A percentile compares a stretch with the other conserved stretches of the same genome.
phyloP scores from a whole-genome alignment of 2,329 filamentous ascomycete genomes.

The Magnaporthiopsis rhizophila region DNA sequence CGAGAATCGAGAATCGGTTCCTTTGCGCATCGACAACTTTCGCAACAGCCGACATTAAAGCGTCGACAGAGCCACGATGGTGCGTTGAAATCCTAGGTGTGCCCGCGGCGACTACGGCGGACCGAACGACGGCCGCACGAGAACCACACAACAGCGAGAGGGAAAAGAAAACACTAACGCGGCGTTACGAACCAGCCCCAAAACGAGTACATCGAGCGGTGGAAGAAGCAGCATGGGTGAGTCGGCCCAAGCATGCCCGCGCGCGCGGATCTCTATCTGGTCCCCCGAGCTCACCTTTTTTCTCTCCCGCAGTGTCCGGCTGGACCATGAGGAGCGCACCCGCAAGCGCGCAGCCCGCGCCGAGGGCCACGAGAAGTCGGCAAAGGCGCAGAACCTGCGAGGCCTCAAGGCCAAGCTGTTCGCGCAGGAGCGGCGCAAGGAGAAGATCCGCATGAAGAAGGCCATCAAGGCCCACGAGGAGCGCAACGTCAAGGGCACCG shows the following conservation, averaged over 20 bases:
- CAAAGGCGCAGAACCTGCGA: constrained; percentile 87
- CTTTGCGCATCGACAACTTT: neutral
- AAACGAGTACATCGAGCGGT: constrained; percentile 79
- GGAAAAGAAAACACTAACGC: neutral
- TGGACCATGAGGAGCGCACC: constrained; percentile 78
- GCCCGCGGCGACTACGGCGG: too few species aligned
- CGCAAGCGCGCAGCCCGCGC: constrained; percentile 76
- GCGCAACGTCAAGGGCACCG: constrained; percentile 82
- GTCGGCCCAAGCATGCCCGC: constrained; percentile 2
- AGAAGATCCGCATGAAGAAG: constrained; percentile 99
- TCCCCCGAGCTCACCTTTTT: constrained; percentile 14
- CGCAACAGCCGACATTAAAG: neutral
- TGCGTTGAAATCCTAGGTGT: neutral
- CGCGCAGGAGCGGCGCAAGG: constrained; percentile 86
- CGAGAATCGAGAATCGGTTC: neutral
- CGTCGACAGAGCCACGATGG: neutral
- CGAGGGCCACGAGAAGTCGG: constrained; percentile 77
- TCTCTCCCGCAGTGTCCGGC: constrained; percentile 39
- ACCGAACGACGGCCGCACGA: neutral
- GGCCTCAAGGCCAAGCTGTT: constrained; percentile 89
- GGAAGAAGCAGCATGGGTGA: constrained; percentile 50
- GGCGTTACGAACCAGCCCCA: constrained; percentile 53
- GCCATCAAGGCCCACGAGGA: constrained; percentile 91
- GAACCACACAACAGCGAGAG: neutral
- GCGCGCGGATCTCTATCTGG: constrained; percentile 11